Evolutionary conservation across 2,329 filamentous ascomycete genomes (phyloP).

Genomic region (Lachnellula hyalina): DNA sequence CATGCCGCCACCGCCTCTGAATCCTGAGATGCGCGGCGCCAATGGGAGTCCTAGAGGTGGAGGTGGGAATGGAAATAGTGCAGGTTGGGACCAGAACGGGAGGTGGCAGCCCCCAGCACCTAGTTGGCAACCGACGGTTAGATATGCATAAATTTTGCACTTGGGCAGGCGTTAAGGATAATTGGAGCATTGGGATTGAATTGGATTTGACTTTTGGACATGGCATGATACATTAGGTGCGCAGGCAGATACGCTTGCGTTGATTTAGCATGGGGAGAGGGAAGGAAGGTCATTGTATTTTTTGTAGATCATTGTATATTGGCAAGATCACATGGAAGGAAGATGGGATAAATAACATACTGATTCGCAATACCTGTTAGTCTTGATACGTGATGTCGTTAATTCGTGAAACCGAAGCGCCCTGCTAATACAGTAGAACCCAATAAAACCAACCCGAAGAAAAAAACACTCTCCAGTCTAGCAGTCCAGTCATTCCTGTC

Average conservation of each 20-base stretch:
- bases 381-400: no score
- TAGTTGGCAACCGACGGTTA: slow-evolving; percentile 4
- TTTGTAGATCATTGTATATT: background rate
- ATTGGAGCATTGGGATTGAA: slow-evolving; percentile 1
- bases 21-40: background rate
- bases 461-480: no score
- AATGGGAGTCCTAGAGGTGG: background rate
- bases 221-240: background rate
- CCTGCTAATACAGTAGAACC: no score
- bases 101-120: slow-evolving; percentile 5
- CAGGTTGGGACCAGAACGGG: slow-evolving; percentile 2
- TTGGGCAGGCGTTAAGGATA: background rate
- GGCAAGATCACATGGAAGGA: background rate
- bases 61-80: background rate
- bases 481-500: no score
- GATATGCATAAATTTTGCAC: slow-evolving; percentile 5
- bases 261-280: background rate
- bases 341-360: background rate
- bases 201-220: background rate
- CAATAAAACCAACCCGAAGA: no score
- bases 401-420: no score
- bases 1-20: background rate
- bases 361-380: background rate
- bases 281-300: background rate
- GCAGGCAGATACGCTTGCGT: background rate